These are phyloP conservation scores for Dipodascus albidus DNA, from an alignment of 805 yeast species.

Conservation along the genomic window DNA sequence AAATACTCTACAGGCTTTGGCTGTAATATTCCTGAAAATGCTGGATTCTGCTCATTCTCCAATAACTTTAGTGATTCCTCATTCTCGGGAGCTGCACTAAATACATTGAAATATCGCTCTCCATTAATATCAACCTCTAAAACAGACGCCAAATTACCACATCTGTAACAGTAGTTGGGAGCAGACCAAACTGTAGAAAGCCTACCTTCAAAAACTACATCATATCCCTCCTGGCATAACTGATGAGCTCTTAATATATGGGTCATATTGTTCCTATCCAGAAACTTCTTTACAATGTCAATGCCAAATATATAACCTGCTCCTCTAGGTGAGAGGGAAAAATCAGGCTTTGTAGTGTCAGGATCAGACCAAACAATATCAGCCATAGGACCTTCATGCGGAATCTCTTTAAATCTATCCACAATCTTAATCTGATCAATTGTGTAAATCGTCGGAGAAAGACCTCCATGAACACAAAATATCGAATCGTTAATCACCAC, in stretches of 20 bases:
- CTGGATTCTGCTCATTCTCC: slow-evolving; percentile 18
- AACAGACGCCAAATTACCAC: slow-evolving; percentile 98
- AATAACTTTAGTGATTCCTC: slow-evolving; percentile 35
- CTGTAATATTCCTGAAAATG: slow-evolving; percentile 11
- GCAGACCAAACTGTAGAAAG: slow-evolving; percentile 98
- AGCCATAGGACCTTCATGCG: slow-evolving; percentile 99
- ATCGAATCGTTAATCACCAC: slow-evolving; percentile 84
- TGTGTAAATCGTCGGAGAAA: slow-evolving; percentile 90
- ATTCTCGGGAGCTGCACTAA: slow-evolving; percentile 95
- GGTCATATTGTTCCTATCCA: slow-evolving; percentile 62
- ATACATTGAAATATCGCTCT: slow-evolving; percentile 71
- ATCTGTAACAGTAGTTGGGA: slow-evolving; percentile 93
- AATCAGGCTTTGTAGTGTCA: slow-evolving; percentile 67
- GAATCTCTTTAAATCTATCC: slow-evolving; percentile 88
- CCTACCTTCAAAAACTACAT: slow-evolving; percentile 78
- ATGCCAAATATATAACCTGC: slow-evolving; percentile 96
- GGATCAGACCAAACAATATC: slow-evolving; percentile 99
- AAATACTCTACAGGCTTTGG: slow-evolving; percentile 42
- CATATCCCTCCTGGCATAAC: slow-evolving; percentile 92
- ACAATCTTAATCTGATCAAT: slow-evolving; percentile 84
- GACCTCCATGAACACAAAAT: slow-evolving; percentile 95
- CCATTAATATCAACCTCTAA: slow-evolving; percentile 68
- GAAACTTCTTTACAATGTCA: slow-evolving; percentile 79
- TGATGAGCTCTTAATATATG: slow-evolving; percentile 93
- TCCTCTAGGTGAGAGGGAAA: slow-evolving; percentile 86